phyloP scores from a whole-genome alignment of 129 eudicot genomes.

The Tanacetum coccineum region DNA sequence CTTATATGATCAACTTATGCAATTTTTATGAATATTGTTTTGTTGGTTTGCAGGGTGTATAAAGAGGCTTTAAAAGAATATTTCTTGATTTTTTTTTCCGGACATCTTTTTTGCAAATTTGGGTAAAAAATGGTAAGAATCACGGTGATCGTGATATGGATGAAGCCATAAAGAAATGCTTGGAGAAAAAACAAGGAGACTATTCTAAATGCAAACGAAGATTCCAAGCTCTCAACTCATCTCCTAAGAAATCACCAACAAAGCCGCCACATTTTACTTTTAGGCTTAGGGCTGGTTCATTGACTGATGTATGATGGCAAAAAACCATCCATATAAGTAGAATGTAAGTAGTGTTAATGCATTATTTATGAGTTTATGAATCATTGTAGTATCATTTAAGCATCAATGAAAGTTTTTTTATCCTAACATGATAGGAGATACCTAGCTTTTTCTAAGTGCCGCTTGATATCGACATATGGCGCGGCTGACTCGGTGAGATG shows the following conservation, averaged over 20 bases:
- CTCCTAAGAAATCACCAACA: conserved; percentile 20
- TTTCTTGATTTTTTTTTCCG: neutral
- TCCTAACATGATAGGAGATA: neutral
- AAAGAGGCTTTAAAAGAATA: neutral
- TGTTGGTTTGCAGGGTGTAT: too few relatives aligned
- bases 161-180: conserved; percentile 37
- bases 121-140: conserved; percentile 24
- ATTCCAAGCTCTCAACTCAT: conserved; percentile 40
- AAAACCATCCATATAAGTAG: neutral
- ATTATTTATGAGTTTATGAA: neutral
- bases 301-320: conserved; percentile 24
- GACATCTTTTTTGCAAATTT: neutral
- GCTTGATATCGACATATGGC: neutral
- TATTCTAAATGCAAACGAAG: conserved; percentile 38
- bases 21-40: too few relatives aligned
- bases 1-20: neutral
- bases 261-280: conserved; percentile 31
- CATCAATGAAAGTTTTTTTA: neutral
- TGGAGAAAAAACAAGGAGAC: conserved; percentile 50
- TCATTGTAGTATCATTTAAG: neutral
- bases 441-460: neutral
- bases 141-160: conserved; percentile 6
- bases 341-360: neutral
- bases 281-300: conserved; percentile 45
- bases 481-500: too few relatives aligned